Evolutionary conservation across 805 yeast species (phyloP).

Genomic region (Ogataea pilisensis): DNA sequence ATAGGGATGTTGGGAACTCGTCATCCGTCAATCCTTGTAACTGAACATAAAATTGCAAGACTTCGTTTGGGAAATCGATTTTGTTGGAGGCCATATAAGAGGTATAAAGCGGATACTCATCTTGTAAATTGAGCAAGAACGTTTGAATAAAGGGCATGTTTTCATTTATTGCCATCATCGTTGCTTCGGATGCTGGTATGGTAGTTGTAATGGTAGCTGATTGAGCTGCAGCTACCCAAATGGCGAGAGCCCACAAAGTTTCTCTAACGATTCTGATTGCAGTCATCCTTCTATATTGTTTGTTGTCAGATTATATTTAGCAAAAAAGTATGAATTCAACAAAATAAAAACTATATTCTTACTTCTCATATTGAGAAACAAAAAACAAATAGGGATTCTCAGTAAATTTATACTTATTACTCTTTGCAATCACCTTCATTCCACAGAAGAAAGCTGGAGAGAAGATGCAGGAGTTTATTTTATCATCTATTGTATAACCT

Average conservation of each 20-base stretch:
- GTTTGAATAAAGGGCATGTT: slow-evolving; percentile 30
- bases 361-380: too few species aligned
- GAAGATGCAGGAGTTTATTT: too few species aligned
- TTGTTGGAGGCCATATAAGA: slow-evolving; percentile 31
- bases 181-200: slow-evolving; percentile 23
- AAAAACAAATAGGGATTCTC: too few species aligned
- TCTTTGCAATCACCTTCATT: too few species aligned
- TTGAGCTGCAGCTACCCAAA: background rate
- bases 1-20: slow-evolving; percentile 22
- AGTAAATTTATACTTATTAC: too few species aligned
- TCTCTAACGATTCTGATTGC: too few species aligned
- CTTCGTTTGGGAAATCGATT: slow-evolving; percentile 25
- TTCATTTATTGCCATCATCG: slow-evolving; percentile 28
- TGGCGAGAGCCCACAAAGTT: background rate
- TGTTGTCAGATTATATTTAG: too few species aligned
- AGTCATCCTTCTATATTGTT: too few species aligned
- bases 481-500: too few species aligned
- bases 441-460: too few species aligned
- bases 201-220: slow-evolving; percentile 17
- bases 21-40: slow-evolving; percentile 13
- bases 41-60: slow-evolving; percentile 29
- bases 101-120: slow-evolving; percentile 27
- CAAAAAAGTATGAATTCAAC: too few species aligned
- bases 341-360: too few species aligned
- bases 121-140: slow-evolving; percentile 31